Evolutionary conservation across 768 basidiomycete genomes (phyloP), one percentile per base, ranked within the genome.

Genomic region (Infundibulicybe gibba): DNA sequence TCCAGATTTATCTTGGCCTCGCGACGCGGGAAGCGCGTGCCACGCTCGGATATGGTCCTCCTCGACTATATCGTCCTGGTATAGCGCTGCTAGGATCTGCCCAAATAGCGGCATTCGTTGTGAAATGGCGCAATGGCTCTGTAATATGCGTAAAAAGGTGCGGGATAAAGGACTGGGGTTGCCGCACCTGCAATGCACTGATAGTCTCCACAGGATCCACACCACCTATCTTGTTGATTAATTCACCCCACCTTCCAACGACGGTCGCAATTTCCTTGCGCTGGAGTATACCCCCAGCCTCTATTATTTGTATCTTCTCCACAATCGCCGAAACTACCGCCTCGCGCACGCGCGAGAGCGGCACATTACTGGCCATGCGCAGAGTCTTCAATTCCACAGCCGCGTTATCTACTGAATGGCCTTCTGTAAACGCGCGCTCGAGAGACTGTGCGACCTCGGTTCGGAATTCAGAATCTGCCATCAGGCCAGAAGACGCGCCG

Each of bases 361-460:
- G 80, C 20, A 97, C 95, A 57, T 97, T 98, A 58, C 87, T 90
- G 32, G 93, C 92, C 91, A 98, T 95, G 41, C 94, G 88, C 39
- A 99, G 78, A 38, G 95, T 97, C 70, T 95, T 93, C 49, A 98
- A 77, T 62, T 98, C 95, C 51, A 98, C 87, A 1, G 90, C 77
- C 1, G 94, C 93, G 63, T 97, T 93, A 55, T 95, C 92, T 40
- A 95, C 85, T 10, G 85, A 86, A 68, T 97, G 94, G 2, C 79
- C 85, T 66, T 99, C 95, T 8, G 83, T 76, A 63, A 95, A 94
- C 19, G 94, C 94, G 49, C 95, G 86, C 46, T 91, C 89, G 42
- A 99, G 78, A 15, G 92, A 93, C 51, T 86, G 85, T n/a, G 69
- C 69, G 44, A 88, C 90, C 59, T 94, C 92, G 25, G 68, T 70